These are phyloP conservation scores for Monosporascus cannonballus DNA, from an alignment of 2,329 filamentous ascomycete species.

Conservation along the genomic window DNA sequence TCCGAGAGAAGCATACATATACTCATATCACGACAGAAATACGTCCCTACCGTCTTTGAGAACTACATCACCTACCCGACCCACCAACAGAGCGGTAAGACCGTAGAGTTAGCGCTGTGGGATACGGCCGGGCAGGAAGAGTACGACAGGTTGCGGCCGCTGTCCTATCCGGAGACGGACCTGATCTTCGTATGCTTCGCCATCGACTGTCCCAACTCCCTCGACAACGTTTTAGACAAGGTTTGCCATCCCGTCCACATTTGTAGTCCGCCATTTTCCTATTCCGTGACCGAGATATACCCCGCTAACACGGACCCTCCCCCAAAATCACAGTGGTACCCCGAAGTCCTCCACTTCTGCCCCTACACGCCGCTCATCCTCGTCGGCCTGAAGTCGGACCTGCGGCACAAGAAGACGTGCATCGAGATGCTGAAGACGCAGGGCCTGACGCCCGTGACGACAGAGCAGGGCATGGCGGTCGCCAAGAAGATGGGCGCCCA, in stretches of 20 bases:
- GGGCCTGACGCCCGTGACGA: slow-evolving; percentile 88
- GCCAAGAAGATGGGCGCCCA: slow-evolving; percentile 89
- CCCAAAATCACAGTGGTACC: slow-evolving; percentile 72
- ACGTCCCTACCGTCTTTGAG: slow-evolving; percentile 97
- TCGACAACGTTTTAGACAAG: slow-evolving; percentile 99
- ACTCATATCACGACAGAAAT: slow-evolving; percentile 66
- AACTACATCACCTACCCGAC: slow-evolving; percentile 99
- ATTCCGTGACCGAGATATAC: background rate
- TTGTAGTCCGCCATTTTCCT: background rate
- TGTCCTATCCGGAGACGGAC: slow-evolving; percentile 97
- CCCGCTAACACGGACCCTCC: slow-evolving; percentile 17
- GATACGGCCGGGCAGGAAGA: slow-evolving; percentile 98
- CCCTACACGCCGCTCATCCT: slow-evolving; percentile 94
- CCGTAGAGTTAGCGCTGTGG: slow-evolving; percentile 94
- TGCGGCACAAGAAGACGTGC: slow-evolving; percentile 90
- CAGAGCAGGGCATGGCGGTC: slow-evolving; percentile 80
- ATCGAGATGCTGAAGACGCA: slow-evolving; percentile 99
- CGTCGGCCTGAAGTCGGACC: slow-evolving; percentile 92
- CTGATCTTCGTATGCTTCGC: slow-evolving; percentile 98
- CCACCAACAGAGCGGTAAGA: slow-evolving; percentile 83
- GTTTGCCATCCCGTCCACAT: slow-evolving; percentile 42
- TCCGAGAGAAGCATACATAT: background rate
- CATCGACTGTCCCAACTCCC: slow-evolving; percentile 95
- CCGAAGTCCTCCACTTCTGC: slow-evolving; percentile 97
- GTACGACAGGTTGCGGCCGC: slow-evolving; percentile 89